Conservation (phyloP, 352 stramenopile species). For the Pythium dissimile region DNA sequence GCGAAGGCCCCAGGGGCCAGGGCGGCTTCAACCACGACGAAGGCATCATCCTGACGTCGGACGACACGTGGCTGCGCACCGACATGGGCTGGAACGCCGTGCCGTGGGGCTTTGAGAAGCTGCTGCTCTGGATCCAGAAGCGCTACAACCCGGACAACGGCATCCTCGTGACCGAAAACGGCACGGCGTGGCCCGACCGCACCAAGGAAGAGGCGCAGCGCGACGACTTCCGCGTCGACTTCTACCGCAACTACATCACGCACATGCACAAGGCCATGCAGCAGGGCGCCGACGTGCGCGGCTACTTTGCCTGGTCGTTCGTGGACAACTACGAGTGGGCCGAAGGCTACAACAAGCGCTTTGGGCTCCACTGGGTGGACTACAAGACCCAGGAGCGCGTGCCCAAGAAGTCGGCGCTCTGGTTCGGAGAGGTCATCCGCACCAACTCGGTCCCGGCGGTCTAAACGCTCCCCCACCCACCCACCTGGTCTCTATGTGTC, state of each 20-base stretch:
- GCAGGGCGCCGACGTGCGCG: conserved; percentile 57
- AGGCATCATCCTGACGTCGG: conserved; percentile 35
- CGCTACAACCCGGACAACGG: conserved; percentile 71
- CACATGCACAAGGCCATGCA: conserved; percentile 52
- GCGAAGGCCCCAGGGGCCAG: conserved; percentile 20
- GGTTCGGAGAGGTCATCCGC: conserved; percentile 45
- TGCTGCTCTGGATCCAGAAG: conserved; percentile 86
- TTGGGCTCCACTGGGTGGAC: conserved; percentile 54
- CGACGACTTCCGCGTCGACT: conserved; percentile 78
- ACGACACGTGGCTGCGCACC: conserved; percentile 37
- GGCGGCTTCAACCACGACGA: conserved; percentile 33
- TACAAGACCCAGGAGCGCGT: conserved; percentile 41
- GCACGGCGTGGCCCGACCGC: conserved; percentile 46
- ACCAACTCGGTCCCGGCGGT: conserved; percentile 39
- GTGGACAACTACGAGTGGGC: conserved; percentile 97
- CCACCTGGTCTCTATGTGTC: not conserved
- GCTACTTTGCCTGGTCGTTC: conserved; percentile 92
- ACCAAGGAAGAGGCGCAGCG: conserved; percentile 25
- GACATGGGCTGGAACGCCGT: conserved; percentile 82
- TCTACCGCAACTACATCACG: conserved; percentile 73
- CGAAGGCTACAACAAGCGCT: conserved; percentile 50
- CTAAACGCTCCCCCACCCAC: not conserved
- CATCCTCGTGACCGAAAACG: conserved; percentile 93
- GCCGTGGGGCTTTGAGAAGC: conserved; percentile 77
- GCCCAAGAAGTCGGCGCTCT: conserved; percentile 55